Evolutionary conservation across 1,139 yeast species (phyloP), one percentile per base, ranked within the genome.

Genomic region (Pichia sp.): DNA sequence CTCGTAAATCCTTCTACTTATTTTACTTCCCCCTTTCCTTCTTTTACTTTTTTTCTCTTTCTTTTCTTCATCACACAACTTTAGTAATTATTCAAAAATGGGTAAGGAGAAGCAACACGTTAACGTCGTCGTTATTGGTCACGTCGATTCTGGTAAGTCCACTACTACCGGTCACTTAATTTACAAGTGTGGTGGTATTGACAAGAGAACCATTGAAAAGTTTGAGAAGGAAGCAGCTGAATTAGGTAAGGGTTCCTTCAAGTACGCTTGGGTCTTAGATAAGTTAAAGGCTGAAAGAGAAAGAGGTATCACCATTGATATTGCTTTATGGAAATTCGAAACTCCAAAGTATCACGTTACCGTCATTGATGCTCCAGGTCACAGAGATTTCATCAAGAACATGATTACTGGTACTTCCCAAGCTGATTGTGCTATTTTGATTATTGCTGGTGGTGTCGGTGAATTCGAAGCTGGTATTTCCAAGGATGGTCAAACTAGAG

Each of bases 51-150:
- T 8, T 24, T 36, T 22, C 31, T 31, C 20, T 22, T 30, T 23
- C 31, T 24, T 31, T 28, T 20, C 28, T 31, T 35, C 19, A 26
- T 26, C 26, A 17, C 11, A 22, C 18, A 28, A 20, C 28, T 30
- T 21, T 35, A 32, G 28, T 19, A 31, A 34, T 33, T 33, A 38
- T 18, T 41, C 38, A 32, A 46, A 30, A 47, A 43, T 53, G 62
- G 63, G 95, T 79, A 85, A 85, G 74, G 95, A 82, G 68, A 88
- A 86, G 84, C 67, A 78, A 74, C 97, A 89, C 85, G 84, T 89
- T 74, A 89, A 89, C 95, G 91, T 89, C 75, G 97, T 89, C 73
- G 97, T 89, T 70, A 89, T 89, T 72, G 97, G 97, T 74, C 97
- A 88, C 93, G 96, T 86, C 95, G 96, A 86, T 77, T 86, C 96